Conservation (phyloP, 2,329 filamentous ascomycete species). For the Colletotrichum eremochloae region DNA sequence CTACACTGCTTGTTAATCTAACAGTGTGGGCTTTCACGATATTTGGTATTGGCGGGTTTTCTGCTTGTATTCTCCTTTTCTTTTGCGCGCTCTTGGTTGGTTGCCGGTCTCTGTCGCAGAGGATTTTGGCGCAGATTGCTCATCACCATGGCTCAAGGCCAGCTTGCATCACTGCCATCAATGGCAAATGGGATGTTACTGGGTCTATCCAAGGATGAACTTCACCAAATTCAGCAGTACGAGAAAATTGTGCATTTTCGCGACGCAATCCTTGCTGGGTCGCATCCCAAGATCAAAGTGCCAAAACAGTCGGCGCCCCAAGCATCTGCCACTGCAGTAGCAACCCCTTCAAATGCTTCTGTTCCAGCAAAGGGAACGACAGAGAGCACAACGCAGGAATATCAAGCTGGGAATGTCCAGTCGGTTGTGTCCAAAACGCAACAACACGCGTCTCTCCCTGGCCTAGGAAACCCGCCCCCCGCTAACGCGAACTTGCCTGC, state of each 20-base stretch:
- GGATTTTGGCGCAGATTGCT: slow-evolving; percentile 24
- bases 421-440: slow-evolving; percentile 55
- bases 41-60: slow-evolving; percentile 11
- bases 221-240: slow-evolving; percentile 76
- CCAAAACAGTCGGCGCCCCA: slow-evolving; percentile 56
- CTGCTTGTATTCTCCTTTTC: slow-evolving; percentile 23
- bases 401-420: slow-evolving; percentile 49
- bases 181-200: slow-evolving; percentile 47
- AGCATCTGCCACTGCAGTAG: slow-evolving; percentile 42
- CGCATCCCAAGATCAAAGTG: slow-evolving; percentile 73
- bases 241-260: slow-evolving; percentile 84
- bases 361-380: slow-evolving; percentile 22
- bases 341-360: slow-evolving; percentile 43
- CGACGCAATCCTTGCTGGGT: slow-evolving; percentile 84
- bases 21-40: slow-evolving; percentile 17
- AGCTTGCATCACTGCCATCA: slow-evolving; percentile 35
- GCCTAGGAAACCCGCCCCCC: slow-evolving; percentile 43
- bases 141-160: slow-evolving; percentile 37
- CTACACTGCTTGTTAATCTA: slow-evolving; percentile 2
- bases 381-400: slow-evolving; percentile 32
- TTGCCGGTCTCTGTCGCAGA: slow-evolving; percentile 17
- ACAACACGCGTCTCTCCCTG: slow-evolving; percentile 49
- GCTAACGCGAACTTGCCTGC: slow-evolving; percentile 53
- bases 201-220: slow-evolving; percentile 59
- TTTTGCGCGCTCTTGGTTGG: slow-evolving; percentile 29